Evolutionary conservation across 139 green algal species (phyloP), one percentile per base, ranked within the genome.

Genomic region (Pycnococcus provasolii): DNA sequence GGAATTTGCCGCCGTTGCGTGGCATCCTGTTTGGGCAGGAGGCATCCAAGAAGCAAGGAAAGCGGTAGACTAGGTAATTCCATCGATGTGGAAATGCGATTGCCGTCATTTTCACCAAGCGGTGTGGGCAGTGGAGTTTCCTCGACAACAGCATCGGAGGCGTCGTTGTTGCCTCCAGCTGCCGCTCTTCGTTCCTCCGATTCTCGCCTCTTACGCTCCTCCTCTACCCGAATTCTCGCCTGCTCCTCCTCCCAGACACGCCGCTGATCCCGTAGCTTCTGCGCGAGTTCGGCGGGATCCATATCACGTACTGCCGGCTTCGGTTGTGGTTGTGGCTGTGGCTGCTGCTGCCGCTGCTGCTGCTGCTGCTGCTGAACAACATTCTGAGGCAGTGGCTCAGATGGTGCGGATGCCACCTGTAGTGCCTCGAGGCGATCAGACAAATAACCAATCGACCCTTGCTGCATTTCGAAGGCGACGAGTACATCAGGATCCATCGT

Each of bases 401-500:
- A 95, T 76, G 66, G 76, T 70, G 45, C 60, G 46, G 15, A 74
- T 75, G 59, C 26, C 26, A 26, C 26, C 26, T 26, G 26, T 0
- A 89, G 72, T 11, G 45, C 15, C 0, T 69, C 73, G 13, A 80
- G 80, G 0, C 89, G 70, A 54, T 97, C 91, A 5, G 68, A 71
- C 53, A 97, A 75, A 64, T 90, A 97, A 2, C 93, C 93, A 55
- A 98, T 68, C 2, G 77, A 89, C 15, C 47, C 77, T 13, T 79
- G 78, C 74, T 95, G 88, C 4, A 96, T 70, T 58, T 99, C 92
- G 64, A 80, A 97, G 1, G 89, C 89, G 45, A 95, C 48, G 2
- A 98, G 9, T 15, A 96, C 83, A 77, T 99, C 93, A 4, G 93
- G 87, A 77, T 99, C 93, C 53, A 91, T 70, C 6, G 66, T 63